Evolutionary conservation across 805 yeast species (phyloP).

Genomic region (Candida railenensis): DNA sequence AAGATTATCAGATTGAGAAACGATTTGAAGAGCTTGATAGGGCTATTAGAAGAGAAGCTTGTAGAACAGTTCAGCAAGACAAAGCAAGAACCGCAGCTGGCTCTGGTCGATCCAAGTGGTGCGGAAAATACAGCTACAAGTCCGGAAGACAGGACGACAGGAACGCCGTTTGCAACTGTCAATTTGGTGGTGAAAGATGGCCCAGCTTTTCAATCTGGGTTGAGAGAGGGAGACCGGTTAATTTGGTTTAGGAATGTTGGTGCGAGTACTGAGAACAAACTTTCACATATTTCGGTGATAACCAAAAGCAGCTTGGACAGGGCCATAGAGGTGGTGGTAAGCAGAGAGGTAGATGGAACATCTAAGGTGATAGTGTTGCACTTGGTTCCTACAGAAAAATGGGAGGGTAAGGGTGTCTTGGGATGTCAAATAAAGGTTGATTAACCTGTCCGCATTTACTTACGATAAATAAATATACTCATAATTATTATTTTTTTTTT

Average conservation of each 20-base stretch:
- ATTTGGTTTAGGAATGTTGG: constrained; percentile 45
- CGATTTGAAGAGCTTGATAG: constrained; percentile 56
- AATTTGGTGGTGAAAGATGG: constrained; percentile 48
- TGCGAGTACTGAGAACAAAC: constrained; percentile 54
- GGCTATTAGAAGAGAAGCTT: constrained; percentile 47
- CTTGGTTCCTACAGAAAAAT: constrained; percentile 47
- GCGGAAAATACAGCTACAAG: background rate
- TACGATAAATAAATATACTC: background rate
- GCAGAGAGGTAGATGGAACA: constrained; percentile 21
- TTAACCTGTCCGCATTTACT: too few species aligned
- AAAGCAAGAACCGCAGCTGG: background rate
- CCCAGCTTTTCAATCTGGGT: constrained; percentile 58
- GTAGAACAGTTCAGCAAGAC: constrained; percentile 34
- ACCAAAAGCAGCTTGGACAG: constrained; percentile 40
- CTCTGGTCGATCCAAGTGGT: background rate
- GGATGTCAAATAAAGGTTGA: constrained; percentile 54
- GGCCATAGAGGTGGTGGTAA: constrained; percentile 23
- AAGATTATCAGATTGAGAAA: constrained; percentile 67
- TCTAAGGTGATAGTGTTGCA: constrained; percentile 14
- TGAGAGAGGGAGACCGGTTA: constrained; percentile 54
- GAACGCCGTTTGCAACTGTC: constrained; percentile 54
- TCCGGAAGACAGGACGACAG: background rate
- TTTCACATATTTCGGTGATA: constrained; percentile 42
- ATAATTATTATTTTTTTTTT: too few species aligned
- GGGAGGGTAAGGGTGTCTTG: constrained; percentile 69